Conservation (phyloP, 495 filamentous ascomycete species). For the Aspergillus leporis region DNA sequence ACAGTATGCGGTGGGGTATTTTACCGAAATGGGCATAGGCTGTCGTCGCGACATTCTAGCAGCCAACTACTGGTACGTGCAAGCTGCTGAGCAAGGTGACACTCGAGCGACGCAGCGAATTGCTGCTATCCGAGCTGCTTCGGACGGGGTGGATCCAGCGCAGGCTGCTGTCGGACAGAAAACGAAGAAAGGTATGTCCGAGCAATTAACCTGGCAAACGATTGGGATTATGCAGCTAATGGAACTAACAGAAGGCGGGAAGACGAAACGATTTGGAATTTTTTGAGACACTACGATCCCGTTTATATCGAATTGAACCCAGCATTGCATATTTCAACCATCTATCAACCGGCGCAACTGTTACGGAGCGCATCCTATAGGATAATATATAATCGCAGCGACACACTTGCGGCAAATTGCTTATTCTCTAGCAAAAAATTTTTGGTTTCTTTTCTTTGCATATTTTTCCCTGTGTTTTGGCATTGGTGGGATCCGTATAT, state of each 20-base stretch:
- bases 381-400: not conserved
- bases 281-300: conserved; percentile 13
- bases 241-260: conserved; percentile 17
- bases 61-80: conserved; percentile 98
- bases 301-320: not conserved
- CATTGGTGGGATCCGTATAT: not conserved
- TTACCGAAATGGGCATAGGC: conserved; percentile 97
- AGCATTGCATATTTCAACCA: conserved; percentile 2
- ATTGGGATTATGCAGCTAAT: not conserved
- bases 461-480: not conserved
- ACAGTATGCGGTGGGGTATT: conserved; percentile 93
- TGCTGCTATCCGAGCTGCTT: conserved; percentile 81
- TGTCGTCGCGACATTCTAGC: conserved; percentile 90
- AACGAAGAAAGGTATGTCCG: conserved; percentile 16
- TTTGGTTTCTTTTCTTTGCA: too few species aligned
- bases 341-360: not conserved
- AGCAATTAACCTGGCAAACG: not conserved
- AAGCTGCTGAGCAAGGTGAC: conserved; percentile 90
- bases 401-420: not conserved
- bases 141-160: conserved; percentile 64
- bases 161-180: conserved; percentile 18
- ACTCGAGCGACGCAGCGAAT: conserved; percentile 83
- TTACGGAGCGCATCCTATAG: not conserved
- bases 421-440: not conserved
- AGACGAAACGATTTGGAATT: conserved; percentile 26